phyloP scores from a whole-genome alignment of 257 asterid species.

The Fraxinus anomala region DNA sequence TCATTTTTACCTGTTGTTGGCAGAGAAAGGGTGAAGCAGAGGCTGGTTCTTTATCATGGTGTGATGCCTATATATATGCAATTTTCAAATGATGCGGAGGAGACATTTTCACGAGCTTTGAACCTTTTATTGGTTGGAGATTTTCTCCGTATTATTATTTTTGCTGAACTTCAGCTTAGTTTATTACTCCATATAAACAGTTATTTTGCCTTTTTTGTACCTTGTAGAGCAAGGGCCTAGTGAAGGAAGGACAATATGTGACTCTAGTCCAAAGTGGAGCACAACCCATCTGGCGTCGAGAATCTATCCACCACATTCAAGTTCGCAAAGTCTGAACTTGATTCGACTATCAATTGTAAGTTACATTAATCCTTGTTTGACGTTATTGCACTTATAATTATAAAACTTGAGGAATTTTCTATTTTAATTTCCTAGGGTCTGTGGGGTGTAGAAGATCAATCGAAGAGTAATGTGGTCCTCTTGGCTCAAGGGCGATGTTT shows the following conservation, averaged over 20 bases:
- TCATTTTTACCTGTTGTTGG: constrained; percentile 5
- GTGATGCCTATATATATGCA: constrained; percentile 87
- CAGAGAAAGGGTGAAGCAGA: constrained; percentile 94
- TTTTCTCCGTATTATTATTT: constrained; percentile 13
- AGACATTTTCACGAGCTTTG: constrained; percentile 85
- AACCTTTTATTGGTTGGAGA: constrained; percentile 71
- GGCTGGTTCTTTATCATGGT: constrained; percentile 83
- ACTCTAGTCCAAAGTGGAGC: constrained; percentile 99
- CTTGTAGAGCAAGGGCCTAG: constrained; percentile 63
- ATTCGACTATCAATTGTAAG: constrained; percentile 21
- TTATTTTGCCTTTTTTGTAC: constrained; percentile 12
- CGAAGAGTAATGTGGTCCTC: background rate
- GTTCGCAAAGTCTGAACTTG: constrained; percentile 79
- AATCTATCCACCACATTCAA: constrained; percentile 94
- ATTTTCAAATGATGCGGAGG: constrained; percentile 85
- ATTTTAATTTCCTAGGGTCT: background rate
- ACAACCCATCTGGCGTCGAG: constrained; percentile 97
- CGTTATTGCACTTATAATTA: background rate
- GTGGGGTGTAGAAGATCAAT: background rate
- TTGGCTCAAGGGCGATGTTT: background rate
- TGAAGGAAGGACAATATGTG: constrained; percentile 75
- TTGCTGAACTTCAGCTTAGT: constrained; percentile 11
- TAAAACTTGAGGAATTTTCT: background rate
- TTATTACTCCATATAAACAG: background rate
- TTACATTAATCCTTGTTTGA: background rate